These are phyloP conservation scores for Ophiostoma pallidulum DNA, from an alignment of 2,329 filamentous ascomycete genomes.

Conservation along the genomic window DNA sequence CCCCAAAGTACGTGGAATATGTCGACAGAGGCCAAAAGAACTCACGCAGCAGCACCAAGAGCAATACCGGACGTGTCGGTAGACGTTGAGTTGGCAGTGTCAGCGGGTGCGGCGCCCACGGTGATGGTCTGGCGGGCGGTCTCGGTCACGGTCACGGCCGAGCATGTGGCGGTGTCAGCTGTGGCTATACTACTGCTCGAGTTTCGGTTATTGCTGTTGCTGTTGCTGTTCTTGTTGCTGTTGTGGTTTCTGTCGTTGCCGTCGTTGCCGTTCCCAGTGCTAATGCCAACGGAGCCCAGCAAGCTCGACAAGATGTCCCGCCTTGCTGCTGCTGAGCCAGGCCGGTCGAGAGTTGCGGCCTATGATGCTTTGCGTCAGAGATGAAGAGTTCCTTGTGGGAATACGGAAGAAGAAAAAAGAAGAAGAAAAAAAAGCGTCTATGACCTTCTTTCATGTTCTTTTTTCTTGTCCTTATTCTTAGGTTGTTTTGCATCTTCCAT, in stretches of 20 bases:
- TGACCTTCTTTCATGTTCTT: too few species aligned
- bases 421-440: too few species aligned
- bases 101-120: conserved; percentile 18
- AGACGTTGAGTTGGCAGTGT: conserved; percentile 1
- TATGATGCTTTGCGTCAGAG: too few species aligned
- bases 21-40: too few species aligned
- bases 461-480: too few species aligned
- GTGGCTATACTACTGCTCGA: too few species aligned
- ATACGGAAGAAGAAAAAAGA: too few species aligned
- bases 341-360: conserved; percentile 20
- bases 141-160: background rate
- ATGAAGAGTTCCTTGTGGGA: too few species aligned
- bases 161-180: background rate
- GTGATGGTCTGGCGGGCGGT: conserved; percentile 26
- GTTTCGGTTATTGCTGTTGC: background rate
- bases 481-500: too few species aligned
- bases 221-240: conserved; percentile 13
- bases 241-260: background rate
- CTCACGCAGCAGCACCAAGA: background rate
- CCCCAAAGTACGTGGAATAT: too few species aligned
- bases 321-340: conserved; percentile 17
- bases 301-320: conserved; percentile 21
- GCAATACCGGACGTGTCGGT: too few species aligned
- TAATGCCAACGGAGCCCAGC: conserved; percentile 15
- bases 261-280: conserved; percentile 14